Conservation (phyloP, 2,329 filamentous ascomycete species). For the Fusarium papillatum region DNA sequence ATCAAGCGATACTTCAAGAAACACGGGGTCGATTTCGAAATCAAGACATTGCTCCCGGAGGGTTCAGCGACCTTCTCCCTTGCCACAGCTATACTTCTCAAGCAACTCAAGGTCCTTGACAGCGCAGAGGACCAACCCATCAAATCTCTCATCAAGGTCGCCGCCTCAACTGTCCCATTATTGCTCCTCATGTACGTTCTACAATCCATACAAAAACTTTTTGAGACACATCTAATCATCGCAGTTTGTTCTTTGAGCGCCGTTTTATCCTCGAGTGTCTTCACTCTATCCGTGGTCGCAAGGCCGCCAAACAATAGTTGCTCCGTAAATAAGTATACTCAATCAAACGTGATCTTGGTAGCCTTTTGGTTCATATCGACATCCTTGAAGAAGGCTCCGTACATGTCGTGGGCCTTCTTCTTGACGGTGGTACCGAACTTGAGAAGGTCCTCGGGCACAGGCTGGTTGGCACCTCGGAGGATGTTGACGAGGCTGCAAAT, state of each 20-base stretch:
- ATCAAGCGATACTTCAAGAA: conserved; percentile 73
- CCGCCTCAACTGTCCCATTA: conserved; percentile 64
- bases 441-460: conserved; percentile 89
- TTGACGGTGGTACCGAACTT: conserved; percentile 99
- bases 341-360: conserved; percentile 94
- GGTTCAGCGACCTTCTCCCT: conserved; percentile 44
- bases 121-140: conserved; percentile 45
- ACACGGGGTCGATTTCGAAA: conserved; percentile 52
- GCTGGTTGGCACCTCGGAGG: conserved; percentile 91
- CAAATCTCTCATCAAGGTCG: conserved; percentile 60
- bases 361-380: conserved; percentile 85
- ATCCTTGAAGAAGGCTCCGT: conserved; percentile 96
- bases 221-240: conserved; percentile 43
- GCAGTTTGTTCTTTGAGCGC: conserved; percentile 67
- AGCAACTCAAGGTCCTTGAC: conserved; percentile 41
- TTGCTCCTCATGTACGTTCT: conserved; percentile 72
- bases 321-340: conserved; percentile 29
- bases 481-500: conserved; percentile 86
- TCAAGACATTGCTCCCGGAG: conserved; percentile 45
- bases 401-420: conserved; percentile 97
- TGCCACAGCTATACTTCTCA: conserved; percentile 44
- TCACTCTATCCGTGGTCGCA: conserved; percentile 54
- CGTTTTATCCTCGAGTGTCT: conserved; percentile 66
- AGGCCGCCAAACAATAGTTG: conserved; percentile 47
- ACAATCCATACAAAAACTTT: conserved; percentile 31